phyloP scores from a whole-genome alignment of 2,329 filamentous ascomycete species.

The Bipolaris bicolor region DNA sequence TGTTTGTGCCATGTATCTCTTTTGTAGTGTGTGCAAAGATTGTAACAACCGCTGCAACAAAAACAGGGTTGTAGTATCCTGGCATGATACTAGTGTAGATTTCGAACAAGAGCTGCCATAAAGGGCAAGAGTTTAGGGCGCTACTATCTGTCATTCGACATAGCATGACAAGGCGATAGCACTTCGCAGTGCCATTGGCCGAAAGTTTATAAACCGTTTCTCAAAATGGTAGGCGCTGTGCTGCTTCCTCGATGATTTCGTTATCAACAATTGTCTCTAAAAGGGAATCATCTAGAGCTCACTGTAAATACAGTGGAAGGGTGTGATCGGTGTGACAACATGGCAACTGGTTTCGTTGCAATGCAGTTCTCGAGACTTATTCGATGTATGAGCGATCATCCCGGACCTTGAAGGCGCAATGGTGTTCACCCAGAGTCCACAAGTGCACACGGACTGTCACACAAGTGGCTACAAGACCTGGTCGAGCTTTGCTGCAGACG shows the following conservation, averaged over 20 bases:
- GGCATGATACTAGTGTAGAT: constrained; percentile 1
- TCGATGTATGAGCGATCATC: no score
- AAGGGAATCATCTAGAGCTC: constrained; percentile 29
- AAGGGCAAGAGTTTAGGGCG: not conserved
- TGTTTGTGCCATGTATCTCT: constrained; percentile 3
- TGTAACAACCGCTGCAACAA: constrained; percentile 31
- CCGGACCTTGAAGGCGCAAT: constrained; percentile 28
- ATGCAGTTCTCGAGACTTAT: no score
- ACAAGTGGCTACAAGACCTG: constrained; percentile 12
- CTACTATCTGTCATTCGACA: not conserved
- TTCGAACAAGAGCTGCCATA: not conserved
- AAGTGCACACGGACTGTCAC: constrained; percentile 18
- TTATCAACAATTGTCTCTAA: constrained; percentile 20
- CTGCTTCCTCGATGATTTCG: constrained; percentile 19
- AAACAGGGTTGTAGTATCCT: constrained; percentile 17
- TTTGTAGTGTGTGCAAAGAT: constrained; percentile 29
- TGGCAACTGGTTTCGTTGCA: no score
- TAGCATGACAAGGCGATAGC: constrained; percentile 33
- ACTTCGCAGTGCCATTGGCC: constrained; percentile 25
- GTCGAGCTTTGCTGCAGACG: constrained; percentile 3
- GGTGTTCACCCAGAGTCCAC: constrained; percentile 19
- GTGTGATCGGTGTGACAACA: constrained; percentile 17
- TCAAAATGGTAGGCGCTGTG: constrained; percentile 27
- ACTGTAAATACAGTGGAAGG: constrained; percentile 22
- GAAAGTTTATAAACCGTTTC: constrained; percentile 23